A percentile compares a stretch with the other conserved stretches of the same genome.
phyloP scores from a whole-genome alignment of 805 yeast species.

The Starmerella vaccinii region DNA sequence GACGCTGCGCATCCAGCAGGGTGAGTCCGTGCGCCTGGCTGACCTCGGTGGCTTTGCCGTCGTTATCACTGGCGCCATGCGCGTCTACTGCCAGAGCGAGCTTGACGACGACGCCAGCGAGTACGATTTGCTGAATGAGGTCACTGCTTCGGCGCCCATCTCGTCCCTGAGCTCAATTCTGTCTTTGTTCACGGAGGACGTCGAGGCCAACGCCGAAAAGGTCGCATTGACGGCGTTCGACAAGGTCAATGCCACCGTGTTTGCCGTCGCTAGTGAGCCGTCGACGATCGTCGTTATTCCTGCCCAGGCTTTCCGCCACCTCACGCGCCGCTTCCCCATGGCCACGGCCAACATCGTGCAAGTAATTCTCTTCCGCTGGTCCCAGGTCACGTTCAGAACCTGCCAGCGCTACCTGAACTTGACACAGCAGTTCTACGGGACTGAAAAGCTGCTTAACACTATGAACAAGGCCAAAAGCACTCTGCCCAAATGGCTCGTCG shows the following conservation, averaged over 20 bases:
- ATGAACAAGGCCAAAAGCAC: conserved; percentile 4
- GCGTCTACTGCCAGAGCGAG: conserved; percentile 36
- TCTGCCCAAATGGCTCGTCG: conserved; percentile 13
- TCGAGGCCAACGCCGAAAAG: conserved; percentile 22
- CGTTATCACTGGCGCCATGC: conserved; percentile 83
- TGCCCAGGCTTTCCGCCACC: conserved; percentile 61
- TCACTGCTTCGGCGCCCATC: conserved; percentile 73
- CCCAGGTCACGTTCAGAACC: conserved; percentile 84
- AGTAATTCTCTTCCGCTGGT: conserved; percentile 75
- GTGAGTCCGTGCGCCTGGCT: conserved; percentile 65
- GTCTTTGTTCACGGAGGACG: conserved; percentile 53
- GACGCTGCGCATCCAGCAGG: conserved; percentile 68
- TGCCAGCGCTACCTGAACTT: conserved; percentile 79
- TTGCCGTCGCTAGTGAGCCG: conserved; percentile 63
- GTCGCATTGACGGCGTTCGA: conserved; percentile 19
- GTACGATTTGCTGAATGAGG: conserved; percentile 68
- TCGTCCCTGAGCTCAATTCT: conserved; percentile 74
- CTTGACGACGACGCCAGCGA: conserved; percentile 39
- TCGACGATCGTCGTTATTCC: conserved; percentile 93
- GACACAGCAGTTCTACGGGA: conserved; percentile 66
- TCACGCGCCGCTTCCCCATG: conserved; percentile 67
- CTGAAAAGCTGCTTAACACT: conserved; percentile 56
- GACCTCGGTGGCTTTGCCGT: conserved; percentile 77
- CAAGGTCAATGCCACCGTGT: conserved; percentile 33
- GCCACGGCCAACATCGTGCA: conserved; percentile 91